phyloP scores from a whole-genome alignment of 2,329 filamentous ascomycete species.

The Diaporthe velutina region DNA sequence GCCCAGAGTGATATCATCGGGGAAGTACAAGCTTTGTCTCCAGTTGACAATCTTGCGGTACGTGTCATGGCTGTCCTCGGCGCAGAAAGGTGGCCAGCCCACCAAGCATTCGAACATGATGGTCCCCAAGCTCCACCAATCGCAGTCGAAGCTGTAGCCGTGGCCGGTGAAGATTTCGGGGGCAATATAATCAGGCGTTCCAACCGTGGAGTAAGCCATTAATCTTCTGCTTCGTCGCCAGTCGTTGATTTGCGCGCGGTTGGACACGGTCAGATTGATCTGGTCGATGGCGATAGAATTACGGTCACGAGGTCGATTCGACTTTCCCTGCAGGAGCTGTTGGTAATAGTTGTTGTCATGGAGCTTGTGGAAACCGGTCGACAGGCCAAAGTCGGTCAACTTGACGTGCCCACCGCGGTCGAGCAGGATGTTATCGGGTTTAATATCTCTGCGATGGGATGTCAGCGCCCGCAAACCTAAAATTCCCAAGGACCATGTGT shows the following conservation, averaged over 20 bases:
- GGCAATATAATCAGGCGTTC: slow-evolving; percentile 98
- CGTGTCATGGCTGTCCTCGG: slow-evolving; percentile 96
- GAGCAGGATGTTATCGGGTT: slow-evolving; percentile 97
- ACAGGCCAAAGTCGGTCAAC: slow-evolving; percentile 96
- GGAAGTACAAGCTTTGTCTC: slow-evolving; percentile 95
- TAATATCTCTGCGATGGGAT: slow-evolving; percentile 83
- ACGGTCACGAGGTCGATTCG: slow-evolving; percentile 81
- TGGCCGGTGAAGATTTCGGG: slow-evolving; percentile 98
- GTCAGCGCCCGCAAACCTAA: neutral
- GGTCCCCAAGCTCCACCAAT: slow-evolving; percentile 99
- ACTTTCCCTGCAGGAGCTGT: slow-evolving; percentile 87
- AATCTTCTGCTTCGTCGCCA: slow-evolving; percentile 96
- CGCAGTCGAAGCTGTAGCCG: slow-evolving; percentile 95
- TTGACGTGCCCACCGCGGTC: slow-evolving; percentile 98
- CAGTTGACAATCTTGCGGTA: slow-evolving; percentile 99
- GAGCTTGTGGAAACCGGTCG: slow-evolving; percentile 96
- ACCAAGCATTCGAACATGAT: slow-evolving; percentile 99
- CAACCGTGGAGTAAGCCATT: slow-evolving; percentile 98
- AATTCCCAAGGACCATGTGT: neutral
- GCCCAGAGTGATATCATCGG: slow-evolving; percentile 84
- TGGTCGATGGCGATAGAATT: slow-evolving; percentile 97
- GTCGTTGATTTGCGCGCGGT: slow-evolving; percentile 97
- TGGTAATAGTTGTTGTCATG: slow-evolving; percentile 99
- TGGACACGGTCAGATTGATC: slow-evolving; percentile 97
- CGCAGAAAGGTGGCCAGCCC: slow-evolving; percentile 98